These are phyloP conservation scores for Scheffersomyces ergatensis DNA, from an alignment of 805 yeast species.

Conservation along the genomic window DNA sequence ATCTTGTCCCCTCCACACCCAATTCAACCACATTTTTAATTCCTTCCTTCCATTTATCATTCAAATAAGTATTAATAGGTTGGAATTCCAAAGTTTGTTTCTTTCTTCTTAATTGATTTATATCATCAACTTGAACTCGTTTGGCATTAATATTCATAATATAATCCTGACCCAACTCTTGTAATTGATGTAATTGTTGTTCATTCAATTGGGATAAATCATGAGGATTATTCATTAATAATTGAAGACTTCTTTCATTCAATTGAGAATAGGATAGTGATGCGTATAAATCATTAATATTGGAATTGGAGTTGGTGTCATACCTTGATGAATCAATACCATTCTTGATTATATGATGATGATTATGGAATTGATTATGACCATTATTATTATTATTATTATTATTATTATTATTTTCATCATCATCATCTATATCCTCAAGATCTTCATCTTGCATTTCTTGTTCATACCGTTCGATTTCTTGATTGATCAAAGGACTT, in stretches of 20 bases:
- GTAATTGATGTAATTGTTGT: constrained; percentile 22
- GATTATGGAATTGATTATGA: background rate
- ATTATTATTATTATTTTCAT: constrained; percentile 1
- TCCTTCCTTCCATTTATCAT: constrained; percentile 51
- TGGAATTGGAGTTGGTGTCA: background rate
- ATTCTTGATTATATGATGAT: constrained; percentile 30
- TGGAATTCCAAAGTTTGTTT: constrained; percentile 40
- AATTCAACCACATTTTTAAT: constrained; percentile 37
- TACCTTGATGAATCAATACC: constrained; percentile 14
- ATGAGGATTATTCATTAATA: constrained; percentile 29
- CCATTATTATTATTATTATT: constrained; percentile 15
- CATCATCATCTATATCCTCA: constrained; percentile 16
- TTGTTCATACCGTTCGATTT: constrained; percentile 24
- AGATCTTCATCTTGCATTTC: constrained; percentile 19
- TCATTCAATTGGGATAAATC: constrained; percentile 38
- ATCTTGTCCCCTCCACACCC: constrained; percentile 24
- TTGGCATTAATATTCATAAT: constrained; percentile 29
- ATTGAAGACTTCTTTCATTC: constrained; percentile 38
- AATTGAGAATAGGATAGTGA: constrained; percentile 39
- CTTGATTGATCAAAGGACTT: constrained; percentile 9
- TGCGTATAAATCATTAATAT: constrained; percentile 21
- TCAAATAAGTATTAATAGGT: constrained; percentile 44
- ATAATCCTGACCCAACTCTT: constrained; percentile 19
- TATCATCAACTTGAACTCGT: constrained; percentile 39
- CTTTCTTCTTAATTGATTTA: constrained; percentile 40